Evolutionary conservation across 371 early-diverging fungal genomes (phyloP).

Genomic region (Rhizomucor miehei): DNA sequence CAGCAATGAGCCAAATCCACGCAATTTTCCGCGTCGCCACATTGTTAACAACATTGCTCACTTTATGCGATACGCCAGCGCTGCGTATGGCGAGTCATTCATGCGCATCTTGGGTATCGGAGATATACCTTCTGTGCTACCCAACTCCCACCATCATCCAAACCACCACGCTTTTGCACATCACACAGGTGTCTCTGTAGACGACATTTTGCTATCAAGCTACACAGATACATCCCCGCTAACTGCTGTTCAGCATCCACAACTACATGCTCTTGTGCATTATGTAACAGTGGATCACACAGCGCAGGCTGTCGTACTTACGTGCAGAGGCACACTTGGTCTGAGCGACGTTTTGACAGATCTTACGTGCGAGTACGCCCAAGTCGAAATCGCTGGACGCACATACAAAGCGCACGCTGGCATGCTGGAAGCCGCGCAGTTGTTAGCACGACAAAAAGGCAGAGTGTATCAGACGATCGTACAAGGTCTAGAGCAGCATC

Average conservation of each 20-base stretch:
- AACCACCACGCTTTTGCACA: conserved; percentile 74
- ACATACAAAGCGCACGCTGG: conserved; percentile 69
- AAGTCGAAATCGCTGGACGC: conserved; percentile 26
- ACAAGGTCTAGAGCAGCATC: conserved; percentile 60
- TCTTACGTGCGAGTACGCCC: conserved; percentile 76
- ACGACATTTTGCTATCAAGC: conserved; percentile 67
- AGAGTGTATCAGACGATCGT: conserved; percentile 66
- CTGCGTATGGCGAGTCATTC: conserved; percentile 82
- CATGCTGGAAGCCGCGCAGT: conserved; percentile 72
- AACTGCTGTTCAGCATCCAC: conserved; percentile 37
- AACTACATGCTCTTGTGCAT: conserved; percentile 76
- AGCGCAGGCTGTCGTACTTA: conserved; percentile 73
- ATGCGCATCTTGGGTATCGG: conserved; percentile 82
- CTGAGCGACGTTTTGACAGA: conserved; percentile 86
- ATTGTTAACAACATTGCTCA: conserved; percentile 67
- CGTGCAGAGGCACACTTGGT: conserved; percentile 89
- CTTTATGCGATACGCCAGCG: conserved; percentile 75
- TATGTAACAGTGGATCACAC: conserved; percentile 83
- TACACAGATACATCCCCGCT: conserved; percentile 44
- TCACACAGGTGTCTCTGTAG: conserved; percentile 63
- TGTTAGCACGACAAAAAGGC: conserved; percentile 59
- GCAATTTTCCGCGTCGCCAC: conserved; percentile 59
- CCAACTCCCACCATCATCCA: conserved; percentile 51
- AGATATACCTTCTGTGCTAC: conserved; percentile 44
- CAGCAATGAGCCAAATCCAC: conserved; percentile 21